Evolutionary conservation across 768 basidiomycete genomes (phyloP), one percentile per base, ranked within the genome.

Genomic region (Auricularia sp.): DNA sequence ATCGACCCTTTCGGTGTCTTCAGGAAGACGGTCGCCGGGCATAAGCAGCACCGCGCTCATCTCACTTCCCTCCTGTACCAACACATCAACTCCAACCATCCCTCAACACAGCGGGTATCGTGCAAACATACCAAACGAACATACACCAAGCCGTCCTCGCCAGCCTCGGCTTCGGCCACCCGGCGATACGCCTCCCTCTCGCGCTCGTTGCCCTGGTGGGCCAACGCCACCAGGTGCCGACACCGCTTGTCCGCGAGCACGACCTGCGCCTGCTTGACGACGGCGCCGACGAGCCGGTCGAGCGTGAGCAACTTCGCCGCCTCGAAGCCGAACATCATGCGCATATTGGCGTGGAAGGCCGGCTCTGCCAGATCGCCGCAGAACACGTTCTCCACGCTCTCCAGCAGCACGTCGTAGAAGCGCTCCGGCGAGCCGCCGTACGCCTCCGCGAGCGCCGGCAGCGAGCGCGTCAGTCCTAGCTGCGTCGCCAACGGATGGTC

Each of bases 311-410:
- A 44, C 34, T 65, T 59, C 21, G 36, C 35, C n/a, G 65, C 39
- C 35, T 62, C 53, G 11, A 53, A 36, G 35, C 91, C 90, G 77
- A 93, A 94, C 77, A 95, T 90, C 84, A 92, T 91, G 67, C 97
- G 79, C 85, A 98, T 86, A 71, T 93, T 91, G 73, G 98, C 97
- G 74, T 98, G 96, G 70, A 94, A 98, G 23, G 87, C 85, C n/a
- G 82, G 77, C 72, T 88, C 90, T 74, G 98, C 97, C 66, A 98
- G 80, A 72, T 98, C 95, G 67, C 84, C 88, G 70, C 93, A 93
- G 72, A 98, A 98, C 51, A 96, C 74, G 79, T 91, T 91, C 75
- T 98, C 96, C 73, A 91, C 93, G 10, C 91, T 88, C 65, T 88
- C 90, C 39, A 98, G 78, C 62, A 96, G 82, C 71, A 95, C 93